Base-by-base conservation (phyloP, 257 asterid genomes). In the Agastache rugosa region DNA sequence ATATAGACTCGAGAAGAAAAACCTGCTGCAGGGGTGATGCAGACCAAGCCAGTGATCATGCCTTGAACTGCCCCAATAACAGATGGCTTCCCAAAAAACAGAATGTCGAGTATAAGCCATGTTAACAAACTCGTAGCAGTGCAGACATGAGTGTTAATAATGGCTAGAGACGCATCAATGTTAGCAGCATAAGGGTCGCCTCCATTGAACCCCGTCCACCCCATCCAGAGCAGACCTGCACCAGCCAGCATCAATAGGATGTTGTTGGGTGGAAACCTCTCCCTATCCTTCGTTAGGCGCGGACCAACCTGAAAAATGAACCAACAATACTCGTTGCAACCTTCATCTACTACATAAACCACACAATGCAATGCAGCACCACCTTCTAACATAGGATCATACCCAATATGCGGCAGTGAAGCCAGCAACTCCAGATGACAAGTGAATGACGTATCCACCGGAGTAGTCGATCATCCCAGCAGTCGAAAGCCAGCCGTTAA, bases 11-110 rank as follows among this genome's bases (percentile, higher is more conserved):
- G 41, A 58, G 41, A 12, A 31, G 37, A 3, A 27, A 58, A 23
- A 58, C 64, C 64, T 58, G 64, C 64, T 14, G 64, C 64, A 5
- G 64, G 64, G 20, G 41, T 58, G 64, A 58, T 58, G 64, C 64
- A 58, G 2, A 58, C 64, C 11, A 58, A 19, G 41, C 64, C 64
- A 16, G 64, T 58, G 64, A 58, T 58, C 64, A 58, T 58, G 64
- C 41, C 64, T 31, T 58, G 64, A 58, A 58, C 64, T 15, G 64
- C 64, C 6, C 64, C 41, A 5, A 58, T 58, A 23, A 58, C 64
- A 25, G 64, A 58, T 14, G 64, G 41, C 41, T 58, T 58, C 41
- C 64, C 64, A 5, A 25, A 58, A 14, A 58, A 25, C 20, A 58
- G 2, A 31, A 58, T 58, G 41, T 58, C 64, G 11, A 58, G 64